These are phyloP conservation scores for Helminthosporium solani DNA, from an alignment of 2,329 filamentous ascomycete species.

Conservation along the genomic window DNA sequence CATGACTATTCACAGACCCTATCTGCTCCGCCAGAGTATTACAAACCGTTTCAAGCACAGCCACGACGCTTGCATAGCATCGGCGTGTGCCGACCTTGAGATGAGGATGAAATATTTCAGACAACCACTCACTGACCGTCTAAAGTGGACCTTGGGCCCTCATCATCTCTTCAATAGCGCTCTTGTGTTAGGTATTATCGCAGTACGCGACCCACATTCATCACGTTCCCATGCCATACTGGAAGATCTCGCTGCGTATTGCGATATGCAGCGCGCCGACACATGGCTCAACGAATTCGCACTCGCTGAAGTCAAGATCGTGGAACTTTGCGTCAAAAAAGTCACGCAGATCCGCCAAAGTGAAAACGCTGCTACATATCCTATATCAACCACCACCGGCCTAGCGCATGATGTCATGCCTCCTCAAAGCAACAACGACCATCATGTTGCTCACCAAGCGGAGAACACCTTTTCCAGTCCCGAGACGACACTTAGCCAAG, in stretches of 20 bases:
- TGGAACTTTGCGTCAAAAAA: slow-evolving; percentile 45
- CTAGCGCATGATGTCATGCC: not conserved
- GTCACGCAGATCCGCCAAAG: slow-evolving; percentile 12
- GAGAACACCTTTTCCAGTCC: slow-evolving; percentile 4
- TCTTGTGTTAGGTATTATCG: slow-evolving; percentile 42
- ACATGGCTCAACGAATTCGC: slow-evolving; percentile 46
- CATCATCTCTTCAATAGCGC: slow-evolving; percentile 49
- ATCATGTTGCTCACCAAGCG: not conserved
- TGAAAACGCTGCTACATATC: not conserved
- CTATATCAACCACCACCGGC: not conserved
- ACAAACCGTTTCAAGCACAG: slow-evolving; percentile 44
- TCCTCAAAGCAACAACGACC: not conserved
- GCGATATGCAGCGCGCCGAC: slow-evolving; percentile 45
- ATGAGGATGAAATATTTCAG: slow-evolving; percentile 39
- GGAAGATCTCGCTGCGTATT: slow-evolving; percentile 45
- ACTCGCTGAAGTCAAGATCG: slow-evolving; percentile 46
- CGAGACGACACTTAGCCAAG: slow-evolving; percentile 6
- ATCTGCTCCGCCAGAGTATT: slow-evolving; percentile 44
- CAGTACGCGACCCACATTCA: slow-evolving; percentile 37
- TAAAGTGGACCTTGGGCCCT: slow-evolving; percentile 40
- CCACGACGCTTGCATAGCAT: slow-evolving; percentile 45
- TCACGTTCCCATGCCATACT: slow-evolving; percentile 36
- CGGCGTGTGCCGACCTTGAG: slow-evolving; percentile 45
- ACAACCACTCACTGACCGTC: slow-evolving; percentile 32
- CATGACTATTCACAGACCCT: slow-evolving; percentile 45